Base-by-base conservation (phyloP, 129 eudicot genomes). In the Chrysanthemum makinoi region DNA sequence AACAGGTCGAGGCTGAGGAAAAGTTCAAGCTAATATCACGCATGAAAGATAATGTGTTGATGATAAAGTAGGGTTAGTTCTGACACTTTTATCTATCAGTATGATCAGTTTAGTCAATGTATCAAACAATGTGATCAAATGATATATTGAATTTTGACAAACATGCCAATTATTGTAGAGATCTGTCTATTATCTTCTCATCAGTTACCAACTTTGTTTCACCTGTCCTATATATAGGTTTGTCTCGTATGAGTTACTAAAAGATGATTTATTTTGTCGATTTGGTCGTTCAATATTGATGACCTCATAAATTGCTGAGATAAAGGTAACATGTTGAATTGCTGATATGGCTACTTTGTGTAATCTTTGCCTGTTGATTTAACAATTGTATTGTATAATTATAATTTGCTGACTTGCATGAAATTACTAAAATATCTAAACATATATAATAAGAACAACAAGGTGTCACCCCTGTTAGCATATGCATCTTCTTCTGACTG, bases 1-100 rank as follows among this genome's bases (percentile, higher is more conserved):
- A 82, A 68, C 96, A 87, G 67, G 98, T 87, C 10, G 96, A 94
- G 81, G 88, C 98, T 2, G 96, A 94, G 76, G 98, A 94, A 66
- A 94, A 83, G 77, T 94, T 94, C 79, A 94, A 94, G 89, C 96
- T 94, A 66, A 86, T 94, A 19, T 82, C 81, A 48, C 88, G 91
- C 71, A 82, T 89, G 87, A 94, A 89, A 84, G 96, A 89, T 58
- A 89, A 85, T 56, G 28, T 64, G 19, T 5, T 57, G 62, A 57
- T 57, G 62, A 16, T 57, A 57, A 16, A 17, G 19, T 57, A 19
- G 26, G 24, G 22, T 57, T 10, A 4, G 24, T 1, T 56, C 10
- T 17, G 62, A 18, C 26, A 56, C 11, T 18, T 19, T 52, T 13
- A 52, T 15, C 19, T 7, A 52, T 52, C 57, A 13, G n/a, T 1